phyloP scores from a whole-genome alignment of 1,284 basidiomycete species.

The Singerocomus inundabilis region DNA sequence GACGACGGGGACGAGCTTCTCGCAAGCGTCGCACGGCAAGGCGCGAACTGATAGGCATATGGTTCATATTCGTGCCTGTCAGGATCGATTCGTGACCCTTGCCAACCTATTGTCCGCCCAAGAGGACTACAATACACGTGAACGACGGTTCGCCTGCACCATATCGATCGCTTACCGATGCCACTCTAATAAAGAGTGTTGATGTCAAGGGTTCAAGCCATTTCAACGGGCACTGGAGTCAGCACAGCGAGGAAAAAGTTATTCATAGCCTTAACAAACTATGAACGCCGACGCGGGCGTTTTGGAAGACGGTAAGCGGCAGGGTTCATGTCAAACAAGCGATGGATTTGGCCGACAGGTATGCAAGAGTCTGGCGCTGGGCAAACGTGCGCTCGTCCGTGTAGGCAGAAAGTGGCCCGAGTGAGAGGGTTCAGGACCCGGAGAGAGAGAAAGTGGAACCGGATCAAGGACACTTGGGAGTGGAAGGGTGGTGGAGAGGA shows the following conservation, averaged over 20 bases:
- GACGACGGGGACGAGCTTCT: not conserved
- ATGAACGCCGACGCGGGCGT: not conserved
- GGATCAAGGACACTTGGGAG: slow-evolving; percentile 11
- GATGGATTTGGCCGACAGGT: slow-evolving; percentile 12
- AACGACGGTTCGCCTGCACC: not conserved
- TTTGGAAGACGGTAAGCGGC: too few species aligned
- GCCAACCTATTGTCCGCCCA: not conserved
- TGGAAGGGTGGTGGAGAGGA: not conserved
- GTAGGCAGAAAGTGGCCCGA: not conserved
- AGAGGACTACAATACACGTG: not conserved
- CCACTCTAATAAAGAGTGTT: not conserved
- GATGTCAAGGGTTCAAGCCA: too few species aligned
- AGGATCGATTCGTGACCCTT: too few species aligned
- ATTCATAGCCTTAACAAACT: too few species aligned
- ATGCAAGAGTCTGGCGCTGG: not conserved
- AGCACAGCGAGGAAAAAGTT: not conserved
- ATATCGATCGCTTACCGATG: not conserved
- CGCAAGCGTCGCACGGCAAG: not conserved
- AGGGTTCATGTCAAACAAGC: slow-evolving; percentile 12
- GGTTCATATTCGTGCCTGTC: too few species aligned
- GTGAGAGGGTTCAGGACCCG: not conserved
- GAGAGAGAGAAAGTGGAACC: not conserved
- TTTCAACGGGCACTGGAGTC: not conserved
- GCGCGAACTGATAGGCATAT: not conserved
- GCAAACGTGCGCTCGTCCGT: not conserved